phyloP scores from a whole-genome alignment of 1,139 yeast genomes.

The Suhomyces terraborum region DNA sequence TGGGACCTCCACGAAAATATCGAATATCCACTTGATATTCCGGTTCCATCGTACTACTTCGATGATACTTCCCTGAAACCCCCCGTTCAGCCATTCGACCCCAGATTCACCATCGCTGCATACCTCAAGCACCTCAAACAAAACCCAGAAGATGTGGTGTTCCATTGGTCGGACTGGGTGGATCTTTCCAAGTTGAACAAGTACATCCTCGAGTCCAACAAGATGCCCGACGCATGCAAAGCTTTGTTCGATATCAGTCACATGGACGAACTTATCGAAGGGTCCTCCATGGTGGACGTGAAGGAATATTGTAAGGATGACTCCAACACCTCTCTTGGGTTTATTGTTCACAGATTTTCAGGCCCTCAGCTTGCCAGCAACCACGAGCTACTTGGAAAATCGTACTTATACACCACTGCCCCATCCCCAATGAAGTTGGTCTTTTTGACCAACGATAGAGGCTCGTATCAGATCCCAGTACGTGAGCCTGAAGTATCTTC shows the following conservation, averaged over 20 bases:
- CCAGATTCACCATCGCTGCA: conserved; percentile 25
- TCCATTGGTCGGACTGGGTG: conserved; percentile 50
- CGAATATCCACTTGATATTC: conserved; percentile 6
- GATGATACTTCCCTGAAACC: conserved; percentile 14
- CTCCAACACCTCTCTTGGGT: conserved; percentile 27
- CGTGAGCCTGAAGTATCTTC: conserved; percentile 20
- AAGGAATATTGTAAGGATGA: conserved; percentile 7
- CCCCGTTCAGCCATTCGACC: conserved; percentile 24
- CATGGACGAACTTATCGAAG: conserved; percentile 3
- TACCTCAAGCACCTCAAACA: conserved; percentile 18
- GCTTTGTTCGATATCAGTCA: conserved; percentile 25
- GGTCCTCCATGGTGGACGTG: background rate
- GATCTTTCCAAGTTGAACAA: conserved; percentile 34
- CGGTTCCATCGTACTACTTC: conserved; percentile 11
- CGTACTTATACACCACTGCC: conserved; percentile 18
- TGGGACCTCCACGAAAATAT: conserved; percentile 28
- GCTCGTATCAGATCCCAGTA: conserved; percentile 26
- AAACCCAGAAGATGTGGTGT: conserved; percentile 27
- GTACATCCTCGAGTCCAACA: conserved; percentile 23
- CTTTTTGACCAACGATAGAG: conserved; percentile 21
- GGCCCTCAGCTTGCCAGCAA: conserved; percentile 34
- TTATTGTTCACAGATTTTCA: conserved; percentile 24
- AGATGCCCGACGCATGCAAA: conserved; percentile 20
- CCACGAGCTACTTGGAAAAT: conserved; percentile 26
- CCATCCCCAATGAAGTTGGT: conserved; percentile 22